Evolutionary conservation across 176 grass and related monocot species (phyloP), one percentile per base, ranked within the genome.

Genomic region (Musa acuminata): DNA sequence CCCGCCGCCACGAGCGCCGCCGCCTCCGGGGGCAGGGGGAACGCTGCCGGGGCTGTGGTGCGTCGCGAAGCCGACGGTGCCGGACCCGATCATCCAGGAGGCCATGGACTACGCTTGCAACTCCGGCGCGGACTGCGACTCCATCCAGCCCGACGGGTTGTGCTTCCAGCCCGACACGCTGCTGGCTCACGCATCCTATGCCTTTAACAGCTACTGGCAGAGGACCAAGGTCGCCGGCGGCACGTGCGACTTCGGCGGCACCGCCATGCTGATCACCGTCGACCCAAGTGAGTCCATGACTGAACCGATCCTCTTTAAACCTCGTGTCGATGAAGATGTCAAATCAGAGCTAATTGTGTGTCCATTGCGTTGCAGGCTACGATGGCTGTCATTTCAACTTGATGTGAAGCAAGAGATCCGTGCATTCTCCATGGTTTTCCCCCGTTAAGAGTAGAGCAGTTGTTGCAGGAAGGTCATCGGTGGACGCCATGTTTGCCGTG

Each of bases 191-290:
- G 92, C 89, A 6, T 92, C 89, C 27, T 92, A 78, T 77, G 89
- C 92, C n/a, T 92, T 96, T 84, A 96, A 96, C 74, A 89, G 87
- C 86, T 89, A 84, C 71, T 92, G 88, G 88, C 92, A 92, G 83
- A 80, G 84, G 82, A 52, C 51, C 69, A 80, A 83, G 72, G 89
- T 80, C 8, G 24, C 17, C 20, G 92, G 92, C 7, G 92, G 86
- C 0, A 85, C 84, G 2, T 92, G 92, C 73, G 89, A 96, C 81
- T 96, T 96, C 74, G 92, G 89, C 19, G 92, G 92, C 80, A 88
- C 86, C 3, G 92, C 89, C 29, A 89, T 87, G n/a, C 81, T 96
- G 27, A 78, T 96, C 80, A 96, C 89, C 67, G 81, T 85, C 52
- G 92, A 96, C 75, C 92, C 92, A 66, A 87, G 88, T 91, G 83